Evolutionary conservation across 805 yeast species (phyloP), one percentile per base, ranked within the genome.

Genomic region (Tetrapisispora namnaoensis): DNA sequence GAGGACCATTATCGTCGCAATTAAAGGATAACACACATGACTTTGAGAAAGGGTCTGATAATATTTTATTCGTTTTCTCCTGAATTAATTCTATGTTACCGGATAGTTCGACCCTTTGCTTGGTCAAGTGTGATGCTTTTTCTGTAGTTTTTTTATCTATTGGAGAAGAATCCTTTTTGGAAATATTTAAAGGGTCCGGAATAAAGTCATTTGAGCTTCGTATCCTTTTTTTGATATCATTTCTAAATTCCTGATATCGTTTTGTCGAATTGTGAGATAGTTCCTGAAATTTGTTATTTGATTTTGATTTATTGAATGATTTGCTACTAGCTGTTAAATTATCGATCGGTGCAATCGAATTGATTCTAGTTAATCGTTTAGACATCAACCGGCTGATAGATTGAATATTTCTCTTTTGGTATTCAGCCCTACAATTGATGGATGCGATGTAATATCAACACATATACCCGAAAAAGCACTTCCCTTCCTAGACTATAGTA

Each of bases 221-320:
- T 24, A 49, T 48, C 37, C 52, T 57, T 14, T 53, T 50, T 45
- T 48, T 51, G 5, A 52, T 53, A 47, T 55, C 59, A 36, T 46
- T 56, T 34, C 60, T 53, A 30, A 44, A 45, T 10, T 45, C 46
- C 22, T 47, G 51, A 48, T 60, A 60, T 30, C 63, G 18, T 21
- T 46, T 40, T n/a, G 48, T n/a, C 13, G 32, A 30, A 24, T 10
- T 45, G n/a, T 37, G 42, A 30, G 43, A 4, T 16, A 9, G 2
- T n/a, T 4, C 9, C 10, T 8, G 16, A 20, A 13, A 16, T 27
- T 18, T 30, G 9, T 17, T 30, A 24, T 27, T 24, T 18, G 24
- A 18, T 4, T 13, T 20, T 17, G 13, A 10, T n/a, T 6, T 28
- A 24, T n/a, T 27, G 8, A 3, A 24, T 5, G 20, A 13, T 2